Percentiles rank a stretch among this genome's conserved stretches.
These are phyloP conservation scores for Clonostachys rosea DNA, from an alignment of 2,329 filamentous ascomycete genomes.

Conservation along the genomic window DNA sequence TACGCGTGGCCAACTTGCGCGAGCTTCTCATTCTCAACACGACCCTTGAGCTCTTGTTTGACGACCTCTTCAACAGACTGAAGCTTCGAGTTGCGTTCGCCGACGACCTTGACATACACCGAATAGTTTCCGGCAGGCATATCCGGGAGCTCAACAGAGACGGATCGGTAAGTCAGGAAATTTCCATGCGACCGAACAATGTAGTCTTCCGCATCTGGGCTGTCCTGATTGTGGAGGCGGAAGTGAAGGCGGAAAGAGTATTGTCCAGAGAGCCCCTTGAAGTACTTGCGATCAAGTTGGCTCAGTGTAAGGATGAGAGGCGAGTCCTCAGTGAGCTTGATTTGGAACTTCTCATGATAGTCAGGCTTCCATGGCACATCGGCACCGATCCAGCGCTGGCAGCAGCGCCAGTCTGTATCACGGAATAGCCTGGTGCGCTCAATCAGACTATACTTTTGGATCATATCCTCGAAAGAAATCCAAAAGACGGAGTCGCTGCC, in stretches of 20 bases:
- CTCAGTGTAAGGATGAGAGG: conserved; percentile 56
- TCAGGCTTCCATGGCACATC: conserved; percentile 58
- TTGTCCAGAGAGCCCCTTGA: conserved; percentile 55
- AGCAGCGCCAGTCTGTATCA: conserved; percentile 50
- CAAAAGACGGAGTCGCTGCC: conserved; percentile 60
- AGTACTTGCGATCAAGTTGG: conserved; percentile 59
- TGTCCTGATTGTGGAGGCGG: conserved; percentile 42
- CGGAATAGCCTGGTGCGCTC: conserved; percentile 59
- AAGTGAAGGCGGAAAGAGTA: conserved; percentile 47
- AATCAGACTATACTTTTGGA: conserved; percentile 57
- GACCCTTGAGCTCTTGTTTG: conserved; percentile 39
- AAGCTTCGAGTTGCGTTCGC: conserved; percentile 33
- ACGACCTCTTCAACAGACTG: conserved; percentile 52
- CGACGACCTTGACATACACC: conserved; percentile 51
- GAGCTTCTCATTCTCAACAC: conserved; percentile 52
- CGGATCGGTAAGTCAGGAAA: conserved; percentile 53
- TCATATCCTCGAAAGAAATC: conserved; percentile 58
- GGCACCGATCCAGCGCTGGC: conserved; percentile 56
- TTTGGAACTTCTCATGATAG: conserved; percentile 58
- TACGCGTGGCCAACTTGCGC: conserved; percentile 54
- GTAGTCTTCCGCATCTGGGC: conserved; percentile 50
- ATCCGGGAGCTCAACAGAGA: conserved; percentile 51
- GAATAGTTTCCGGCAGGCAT: conserved; percentile 53
- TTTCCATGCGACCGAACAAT: conserved; percentile 55
- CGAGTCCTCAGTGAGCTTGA: conserved; percentile 49